Conservation (phyloP, 768 basidiomycete genomes). For the Collybia nuda region DNA sequence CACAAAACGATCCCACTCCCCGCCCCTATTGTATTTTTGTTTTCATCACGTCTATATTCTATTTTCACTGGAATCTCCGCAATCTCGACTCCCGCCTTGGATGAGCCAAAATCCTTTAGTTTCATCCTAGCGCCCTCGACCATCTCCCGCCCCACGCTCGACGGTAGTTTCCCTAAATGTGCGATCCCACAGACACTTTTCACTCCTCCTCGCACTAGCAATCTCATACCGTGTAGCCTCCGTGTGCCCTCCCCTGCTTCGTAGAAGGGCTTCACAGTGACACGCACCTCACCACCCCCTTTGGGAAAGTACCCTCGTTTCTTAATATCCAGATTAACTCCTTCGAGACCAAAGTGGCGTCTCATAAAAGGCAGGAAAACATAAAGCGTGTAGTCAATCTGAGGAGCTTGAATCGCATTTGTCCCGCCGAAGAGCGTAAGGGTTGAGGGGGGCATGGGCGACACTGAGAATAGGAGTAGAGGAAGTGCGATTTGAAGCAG, state of each 20-base stretch:
- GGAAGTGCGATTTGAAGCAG: constrained; percentile 74
- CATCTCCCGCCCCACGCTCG: constrained; percentile 54
- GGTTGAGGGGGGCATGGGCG: constrained; percentile 31
- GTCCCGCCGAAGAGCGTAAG: constrained; percentile 69
- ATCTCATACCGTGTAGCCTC: constrained; percentile 36
- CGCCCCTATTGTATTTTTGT: constrained; percentile 48
- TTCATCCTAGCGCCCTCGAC: constrained; percentile 46
- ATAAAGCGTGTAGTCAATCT: constrained; percentile 69
- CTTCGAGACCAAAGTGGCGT: constrained; percentile 49
- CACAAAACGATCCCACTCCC: constrained; percentile 75
- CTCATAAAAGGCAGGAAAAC: constrained; percentile 70
- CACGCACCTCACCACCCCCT: constrained; percentile 64
- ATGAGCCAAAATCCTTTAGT: constrained; percentile 31
- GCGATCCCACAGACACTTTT: constrained; percentile 53
- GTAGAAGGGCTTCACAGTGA: constrained; percentile 42
- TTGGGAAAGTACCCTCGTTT: constrained; percentile 72
- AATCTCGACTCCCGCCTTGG: constrained; percentile 3
- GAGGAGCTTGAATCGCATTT: constrained; percentile 70
- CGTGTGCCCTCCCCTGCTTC: constrained; percentile 11
- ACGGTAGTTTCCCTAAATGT: constrained; percentile 68
- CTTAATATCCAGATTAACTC: constrained; percentile 44
- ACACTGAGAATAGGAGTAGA: constrained; percentile 56
- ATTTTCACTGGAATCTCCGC: constrained; percentile 38
- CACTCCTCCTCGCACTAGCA: constrained; percentile 60
- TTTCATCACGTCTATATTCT: constrained; percentile 37